Evolutionary conservation across 225 moss, liverwort and hornwort species (phyloP).

Genomic region (Straminergon stramineum): DNA sequence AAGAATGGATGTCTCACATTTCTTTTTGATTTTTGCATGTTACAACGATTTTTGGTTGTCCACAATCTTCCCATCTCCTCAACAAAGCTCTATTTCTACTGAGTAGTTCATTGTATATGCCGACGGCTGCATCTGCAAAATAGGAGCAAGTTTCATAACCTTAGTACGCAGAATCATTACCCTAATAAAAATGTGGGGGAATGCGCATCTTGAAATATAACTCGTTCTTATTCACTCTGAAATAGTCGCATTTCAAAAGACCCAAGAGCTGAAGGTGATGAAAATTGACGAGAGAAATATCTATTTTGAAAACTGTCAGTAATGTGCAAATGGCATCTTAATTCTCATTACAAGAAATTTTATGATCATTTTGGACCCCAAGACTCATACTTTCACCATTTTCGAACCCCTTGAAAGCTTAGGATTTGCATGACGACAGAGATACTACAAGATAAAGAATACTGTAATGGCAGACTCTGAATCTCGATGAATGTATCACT

Average conservation of each 20-base stretch:
- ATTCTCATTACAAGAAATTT: background rate
- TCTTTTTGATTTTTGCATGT: slow-evolving; percentile 94
- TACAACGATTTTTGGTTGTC: slow-evolving; percentile 97
- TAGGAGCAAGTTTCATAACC: background rate
- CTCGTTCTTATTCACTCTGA: background rate
- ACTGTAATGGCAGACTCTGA: background rate
- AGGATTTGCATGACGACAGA: background rate
- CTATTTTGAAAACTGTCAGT: background rate
- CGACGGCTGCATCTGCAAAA: slow-evolving; percentile 87
- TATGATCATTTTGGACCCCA: background rate
- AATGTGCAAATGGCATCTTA: background rate
- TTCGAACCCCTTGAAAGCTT: background rate
- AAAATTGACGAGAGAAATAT: background rate
- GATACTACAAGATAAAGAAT: background rate
- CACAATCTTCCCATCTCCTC: slow-evolving; percentile 94
- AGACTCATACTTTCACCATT: background rate
- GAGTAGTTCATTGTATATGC: slow-evolving; percentile 67
- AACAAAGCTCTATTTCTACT: slow-evolving; percentile 57
- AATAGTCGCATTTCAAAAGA: background rate
- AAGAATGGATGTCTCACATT: slow-evolving; percentile 38
- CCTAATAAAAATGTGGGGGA: background rate
- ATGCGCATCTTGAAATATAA: background rate
- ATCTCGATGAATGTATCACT: background rate
- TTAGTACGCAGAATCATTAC: background rate
- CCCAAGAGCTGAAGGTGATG: background rate